These are phyloP conservation scores for Hypoxylon sp. DNA, from an alignment of 2,329 filamentous ascomycete species.

Conservation along the genomic window DNA sequence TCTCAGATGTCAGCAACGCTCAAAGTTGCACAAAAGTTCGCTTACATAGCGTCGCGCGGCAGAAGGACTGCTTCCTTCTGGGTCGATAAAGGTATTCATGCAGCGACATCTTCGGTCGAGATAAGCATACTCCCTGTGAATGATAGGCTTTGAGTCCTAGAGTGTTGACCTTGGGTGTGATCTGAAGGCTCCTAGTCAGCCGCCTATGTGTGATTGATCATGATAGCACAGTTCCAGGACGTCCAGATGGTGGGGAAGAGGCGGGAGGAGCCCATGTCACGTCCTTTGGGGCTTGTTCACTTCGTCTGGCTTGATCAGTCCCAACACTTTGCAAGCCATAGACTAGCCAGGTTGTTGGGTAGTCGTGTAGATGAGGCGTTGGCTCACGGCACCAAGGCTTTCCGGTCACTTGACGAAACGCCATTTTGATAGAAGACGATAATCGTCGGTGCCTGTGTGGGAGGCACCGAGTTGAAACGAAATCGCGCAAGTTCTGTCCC, in stretches of 20 bases:
- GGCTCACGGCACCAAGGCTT: neutral
- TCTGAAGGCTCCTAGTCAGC: neutral
- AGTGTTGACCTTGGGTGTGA: neutral
- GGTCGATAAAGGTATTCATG: slow-evolving; percentile 1
- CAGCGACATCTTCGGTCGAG: slow-evolving; percentile 3
- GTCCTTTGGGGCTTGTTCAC: neutral
- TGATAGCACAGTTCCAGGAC: neutral
- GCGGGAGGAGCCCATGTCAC: neutral
- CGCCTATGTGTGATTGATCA: neutral
- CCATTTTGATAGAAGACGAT: neutral
- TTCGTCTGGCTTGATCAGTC: neutral
- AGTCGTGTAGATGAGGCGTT: neutral
- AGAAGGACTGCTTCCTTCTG: slow-evolving; percentile 17
- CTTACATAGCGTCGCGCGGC: slow-evolving; percentile 6
- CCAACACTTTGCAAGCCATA: neutral
- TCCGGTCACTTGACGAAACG: neutral
- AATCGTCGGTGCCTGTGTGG: neutral
- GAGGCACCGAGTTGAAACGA: slow-evolving; percentile 14
- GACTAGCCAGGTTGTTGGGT: neutral
- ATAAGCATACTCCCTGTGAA: neutral
- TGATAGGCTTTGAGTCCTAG: neutral
- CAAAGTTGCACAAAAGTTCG: neutral
- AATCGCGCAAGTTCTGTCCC: slow-evolving; percentile 5
- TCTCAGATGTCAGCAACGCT: neutral
- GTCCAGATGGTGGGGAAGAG: neutral